Base-by-base conservation (phyloP, 305 asterid species). In the Plantago coronopus region DNA sequence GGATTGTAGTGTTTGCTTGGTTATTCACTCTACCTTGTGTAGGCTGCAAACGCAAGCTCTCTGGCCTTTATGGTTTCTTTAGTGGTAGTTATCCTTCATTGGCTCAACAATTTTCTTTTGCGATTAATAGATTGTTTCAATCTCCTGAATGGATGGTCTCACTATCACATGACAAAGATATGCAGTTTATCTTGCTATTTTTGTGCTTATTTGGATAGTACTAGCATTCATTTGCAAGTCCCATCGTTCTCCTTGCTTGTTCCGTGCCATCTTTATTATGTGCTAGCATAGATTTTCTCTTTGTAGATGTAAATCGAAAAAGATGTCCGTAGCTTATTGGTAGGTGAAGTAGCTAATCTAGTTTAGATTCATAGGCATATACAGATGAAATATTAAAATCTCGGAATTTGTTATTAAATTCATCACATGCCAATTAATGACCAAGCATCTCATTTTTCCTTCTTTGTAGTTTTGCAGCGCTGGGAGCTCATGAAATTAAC, bases 401-500 rank as follows among this genome's bases (percentile, higher is more conserved):
- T 31, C 29, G 18, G 57, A 51, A 51, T 17, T 51, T 10, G 42
- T 31, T 31, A 31, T 4, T 31, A 31, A 11, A 31, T 31, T 31
- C 38, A 31, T 31, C 8, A 1, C 38, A 3, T 31, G 38, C 38
- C 6, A 31, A 5, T 31, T 7, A 7, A 31, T 5, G 3, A 27
- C 31, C 31, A 27, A 3, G 5, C 6, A 29, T 7, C 3, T 29
- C 37, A 29, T 34, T 34, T 34, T 34, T 1, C 9, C 13, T 10
- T 7, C 2, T 7, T 34, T 34, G 12, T 34, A 34, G 42, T 34
- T 34, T 34, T 34, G 9, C 42, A 34, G 13, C 13, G 42, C 10
- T 65, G 34, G 58, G 54, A 61, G 51, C 59, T 66, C 37, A 11
- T 68, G 57, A n/a, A 50, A 47, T 57, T 65, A 29, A 54, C 67